Percentiles rank a stretch among this genome's conserved stretches.
These are phyloP conservation scores for Pichia terricola DNA, from an alignment of 1,139 yeast species.

Conservation along the genomic window DNA sequence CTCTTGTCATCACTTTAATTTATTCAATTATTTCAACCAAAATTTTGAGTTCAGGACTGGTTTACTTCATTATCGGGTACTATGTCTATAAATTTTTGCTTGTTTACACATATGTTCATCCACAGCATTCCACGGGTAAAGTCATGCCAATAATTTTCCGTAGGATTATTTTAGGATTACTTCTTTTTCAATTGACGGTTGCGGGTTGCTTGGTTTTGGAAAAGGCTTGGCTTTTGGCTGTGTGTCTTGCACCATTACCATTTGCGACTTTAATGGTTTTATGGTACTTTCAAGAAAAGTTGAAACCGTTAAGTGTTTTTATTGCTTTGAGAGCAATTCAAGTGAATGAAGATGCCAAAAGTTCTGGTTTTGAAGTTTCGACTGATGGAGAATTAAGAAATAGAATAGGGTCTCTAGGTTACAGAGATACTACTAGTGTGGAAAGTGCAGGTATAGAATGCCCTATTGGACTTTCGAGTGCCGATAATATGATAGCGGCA, in stretches of 20 bases:
- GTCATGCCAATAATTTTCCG: slow-evolving; percentile 80
- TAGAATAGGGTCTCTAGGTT: neutral
- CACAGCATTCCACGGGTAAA: slow-evolving; percentile 83
- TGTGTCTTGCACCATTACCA: slow-evolving; percentile 68
- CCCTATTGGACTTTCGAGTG: neutral
- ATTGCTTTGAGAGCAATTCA: slow-evolving; percentile 71
- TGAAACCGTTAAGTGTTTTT: slow-evolving; percentile 70
- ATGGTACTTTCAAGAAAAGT: slow-evolving; percentile 76
- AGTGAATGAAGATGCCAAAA: slow-evolving; percentile 10
- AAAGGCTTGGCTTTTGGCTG: slow-evolving; percentile 67
- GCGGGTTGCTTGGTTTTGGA: slow-evolving; percentile 79
- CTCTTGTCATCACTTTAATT: slow-evolving; percentile 63
- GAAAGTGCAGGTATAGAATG: neutral
- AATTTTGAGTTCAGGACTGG: slow-evolving; percentile 61
- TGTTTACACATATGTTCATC: slow-evolving; percentile 71
- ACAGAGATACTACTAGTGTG: neutral
- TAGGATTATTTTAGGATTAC: slow-evolving; percentile 59
- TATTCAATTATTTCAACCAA: slow-evolving; percentile 74
- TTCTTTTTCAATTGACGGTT: slow-evolving; percentile 80
- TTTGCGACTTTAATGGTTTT: slow-evolving; percentile 53
- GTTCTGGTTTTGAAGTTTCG: neutral
- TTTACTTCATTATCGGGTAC: slow-evolving; percentile 66
- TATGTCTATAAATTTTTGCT: slow-evolving; percentile 76
- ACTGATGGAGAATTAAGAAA: too few species aligned
- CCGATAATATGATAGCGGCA: too few species aligned